Evolutionary conservation across 2,329 filamentous ascomycete genomes (phyloP).

Genomic region (Penicillium sp.): DNA sequence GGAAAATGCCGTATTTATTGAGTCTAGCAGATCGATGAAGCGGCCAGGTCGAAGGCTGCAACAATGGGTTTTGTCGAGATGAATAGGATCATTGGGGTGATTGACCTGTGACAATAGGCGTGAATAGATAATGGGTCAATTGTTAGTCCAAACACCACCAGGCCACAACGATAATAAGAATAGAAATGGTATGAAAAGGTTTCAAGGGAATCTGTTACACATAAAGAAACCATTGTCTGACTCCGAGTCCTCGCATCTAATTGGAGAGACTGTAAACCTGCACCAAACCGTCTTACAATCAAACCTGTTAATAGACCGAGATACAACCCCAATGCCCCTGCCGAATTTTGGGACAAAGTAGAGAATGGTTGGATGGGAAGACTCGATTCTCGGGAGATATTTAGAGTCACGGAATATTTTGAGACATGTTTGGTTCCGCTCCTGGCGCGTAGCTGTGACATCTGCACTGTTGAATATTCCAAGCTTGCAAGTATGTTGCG

Average conservation of each 20-base stretch:
- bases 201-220: conserved; percentile 10
- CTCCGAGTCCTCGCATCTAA: conserved; percentile 6
- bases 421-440: conserved; percentile 12
- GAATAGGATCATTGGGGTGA: background rate
- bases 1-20: conserved; percentile 1
- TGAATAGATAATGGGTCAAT: conserved; percentile 4
- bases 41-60: background rate
- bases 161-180: background rate
- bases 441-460: conserved; percentile 21
- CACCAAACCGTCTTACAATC: conserved; percentile 11
- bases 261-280: conserved; percentile 12
- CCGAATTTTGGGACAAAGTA: conserved; percentile 2
- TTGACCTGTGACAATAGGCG: background rate
- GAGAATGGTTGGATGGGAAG: conserved; percentile 15
- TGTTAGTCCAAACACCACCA: background rate
- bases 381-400: conserved; percentile 10
- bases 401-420: conserved; percentile 12
- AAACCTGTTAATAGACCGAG: conserved; percentile 8
- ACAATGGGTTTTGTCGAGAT: conserved; percentile 6
- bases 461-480: background rate
- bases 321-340: background rate
- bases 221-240: conserved; percentile 12
- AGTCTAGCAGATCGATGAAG: background rate
- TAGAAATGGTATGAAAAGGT: conserved; percentile 1
- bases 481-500: conserved; percentile 7